Evolutionary conservation across 1,139 yeast species (phyloP).

Genomic region (Geotrichum cucujoidarum): DNA sequence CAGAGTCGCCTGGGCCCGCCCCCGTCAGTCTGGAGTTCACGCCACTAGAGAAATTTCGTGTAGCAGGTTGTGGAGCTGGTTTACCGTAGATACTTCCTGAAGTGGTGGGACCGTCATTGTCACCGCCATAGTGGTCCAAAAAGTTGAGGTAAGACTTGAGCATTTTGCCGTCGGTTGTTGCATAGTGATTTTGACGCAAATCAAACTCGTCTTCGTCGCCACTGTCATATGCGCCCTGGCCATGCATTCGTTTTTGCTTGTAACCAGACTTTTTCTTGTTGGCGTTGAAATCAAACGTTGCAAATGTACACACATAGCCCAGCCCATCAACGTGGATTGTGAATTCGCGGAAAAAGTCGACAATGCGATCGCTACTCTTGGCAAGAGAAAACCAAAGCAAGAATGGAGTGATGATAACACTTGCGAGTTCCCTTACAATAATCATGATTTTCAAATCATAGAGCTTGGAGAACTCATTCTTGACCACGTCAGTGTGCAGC

Average conservation of each 20-base stretch:
- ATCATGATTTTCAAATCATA: conserved; percentile 70
- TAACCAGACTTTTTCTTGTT: conserved; percentile 42
- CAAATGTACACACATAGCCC: conserved; percentile 91
- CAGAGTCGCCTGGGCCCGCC: not conserved
- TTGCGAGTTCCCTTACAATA: conserved; percentile 71
- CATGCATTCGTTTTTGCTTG: conserved; percentile 21
- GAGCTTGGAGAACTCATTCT: conserved; percentile 71
- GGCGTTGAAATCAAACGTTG: conserved; percentile 75
- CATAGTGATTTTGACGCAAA: conserved; percentile 40
- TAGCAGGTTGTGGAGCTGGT: not conserved
- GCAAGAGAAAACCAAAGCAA: conserved; percentile 82
- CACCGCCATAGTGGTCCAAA: conserved; percentile 69
- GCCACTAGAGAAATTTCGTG: not conserved
- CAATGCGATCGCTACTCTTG: conserved; percentile 61
- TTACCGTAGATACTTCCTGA: conserved; percentile 14
- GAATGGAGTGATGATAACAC: conserved; percentile 80
- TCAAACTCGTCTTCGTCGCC: conserved; percentile 18
- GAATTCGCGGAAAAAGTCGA: conserved; percentile 86
- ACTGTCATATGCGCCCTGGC: conserved; percentile 22
- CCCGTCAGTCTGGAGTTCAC: conserved; percentile 2
- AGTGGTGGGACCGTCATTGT: conserved; percentile 12
- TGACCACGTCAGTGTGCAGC: conserved; percentile 77
- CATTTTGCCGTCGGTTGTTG: conserved; percentile 79
- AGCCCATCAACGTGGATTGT: conserved; percentile 89
- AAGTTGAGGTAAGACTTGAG: conserved; percentile 83